Evolutionary conservation across 116 monocot species (phyloP), one percentile per base, ranked within the genome.

Genomic region (Papilionanthe hybrid): DNA sequence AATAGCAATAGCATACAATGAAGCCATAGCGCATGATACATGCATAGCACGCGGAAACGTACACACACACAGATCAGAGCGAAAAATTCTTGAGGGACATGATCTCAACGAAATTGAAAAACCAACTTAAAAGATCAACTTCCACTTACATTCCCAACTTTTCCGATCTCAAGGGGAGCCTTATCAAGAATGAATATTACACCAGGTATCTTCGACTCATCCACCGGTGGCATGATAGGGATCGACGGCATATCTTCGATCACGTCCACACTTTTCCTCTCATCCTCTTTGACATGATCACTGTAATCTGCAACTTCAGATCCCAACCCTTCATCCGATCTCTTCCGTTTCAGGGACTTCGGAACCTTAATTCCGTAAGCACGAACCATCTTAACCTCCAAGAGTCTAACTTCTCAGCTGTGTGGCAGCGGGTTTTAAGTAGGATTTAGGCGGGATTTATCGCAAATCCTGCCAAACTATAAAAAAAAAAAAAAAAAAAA

Each of bases 141-240:
- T 56, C 3, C 56, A 28, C 58, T 30, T 30, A 97, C 97, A 89
- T 97, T 97, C 56, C 97, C 97, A 22, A 97, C 97, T 85, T 94
- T 97, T 37, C 88, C 97, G 72, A 94, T 79, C 66, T 92, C 90
- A 0, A 97, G 85, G 8, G 84, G 92, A 5, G 97, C 97, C 85
- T 78, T 89, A 84, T 97, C 97, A 37, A 97, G 94, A 19, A 97
- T 83, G 78, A 97, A 97, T 41, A 94, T 92, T 48, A 91, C 91
- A 9, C 92, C 90, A 2, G 89, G 88, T 84, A 82, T 78, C 89
- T 75, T 88, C 67, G 79, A 48, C 0, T 72, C 77, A 55, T 86
- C 71, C 0, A 88, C 81, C 2, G 85, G 68, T 18, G 48, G 72
- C 23, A 56, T 78, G 8, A 81, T 49, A 0, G 94, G 94, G 45